Conservation (phyloP, 495 filamentous ascomycete genomes). For the Podospora sp. region DNA sequence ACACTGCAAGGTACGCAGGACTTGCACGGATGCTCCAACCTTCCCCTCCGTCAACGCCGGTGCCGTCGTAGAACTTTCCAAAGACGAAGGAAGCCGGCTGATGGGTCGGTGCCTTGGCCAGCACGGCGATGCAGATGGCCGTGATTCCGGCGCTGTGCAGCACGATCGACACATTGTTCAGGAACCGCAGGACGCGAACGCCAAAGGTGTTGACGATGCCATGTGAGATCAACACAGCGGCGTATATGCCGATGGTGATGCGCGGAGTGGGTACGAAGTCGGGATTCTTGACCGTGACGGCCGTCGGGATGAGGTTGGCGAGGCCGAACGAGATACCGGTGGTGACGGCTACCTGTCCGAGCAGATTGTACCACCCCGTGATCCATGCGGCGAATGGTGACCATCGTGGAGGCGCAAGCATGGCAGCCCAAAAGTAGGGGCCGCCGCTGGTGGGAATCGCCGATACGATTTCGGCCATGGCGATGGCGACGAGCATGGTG, state of each 20-base stretch:
- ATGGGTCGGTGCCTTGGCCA: constrained; percentile 64
- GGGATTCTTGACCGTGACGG: constrained; percentile 57
- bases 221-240: constrained; percentile 60
- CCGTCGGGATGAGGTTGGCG: constrained; percentile 61
- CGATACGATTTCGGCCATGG: constrained; percentile 69
- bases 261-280: constrained; percentile 52
- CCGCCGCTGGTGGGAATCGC: constrained; percentile 66
- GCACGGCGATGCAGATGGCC: constrained; percentile 58
- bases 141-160: constrained; percentile 62
- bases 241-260: constrained; percentile 64
- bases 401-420: constrained; percentile 58
- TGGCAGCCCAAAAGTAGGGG: constrained; percentile 68
- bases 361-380: constrained; percentile 65
- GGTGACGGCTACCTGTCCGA: constrained; percentile 66
- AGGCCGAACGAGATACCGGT: constrained; percentile 69
- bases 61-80: constrained; percentile 58
- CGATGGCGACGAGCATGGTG: constrained; percentile 51
- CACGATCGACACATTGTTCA: constrained; percentile 65
- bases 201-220: constrained; percentile 62
- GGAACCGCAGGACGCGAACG: constrained; percentile 56
- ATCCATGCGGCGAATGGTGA: constrained; percentile 65
- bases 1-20: constrained; percentile 55
- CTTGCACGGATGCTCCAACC: constrained; percentile 47
- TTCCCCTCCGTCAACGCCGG: constrained; percentile 44
- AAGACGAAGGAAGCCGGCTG: constrained; percentile 64